Evolutionary conservation across 495 filamentous ascomycete genomes (phyloP), one percentile per base, ranked within the genome.

Genomic region (Elaphomyces granulatus): DNA sequence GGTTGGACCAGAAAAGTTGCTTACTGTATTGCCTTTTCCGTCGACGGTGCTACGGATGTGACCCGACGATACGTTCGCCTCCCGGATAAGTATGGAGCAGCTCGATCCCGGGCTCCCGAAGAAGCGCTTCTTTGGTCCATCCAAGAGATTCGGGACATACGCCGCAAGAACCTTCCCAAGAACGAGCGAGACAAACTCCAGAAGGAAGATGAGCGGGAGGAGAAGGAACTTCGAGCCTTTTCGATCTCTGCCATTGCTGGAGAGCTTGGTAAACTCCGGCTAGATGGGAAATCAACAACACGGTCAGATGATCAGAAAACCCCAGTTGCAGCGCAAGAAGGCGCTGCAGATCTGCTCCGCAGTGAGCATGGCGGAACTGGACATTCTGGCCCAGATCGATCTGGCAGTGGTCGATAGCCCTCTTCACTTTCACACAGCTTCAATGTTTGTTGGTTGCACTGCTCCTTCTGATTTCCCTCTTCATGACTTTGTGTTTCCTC

Each of bases 1-100:
- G 75, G 80, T 43, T 98, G 90, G 90, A 73, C 78, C 38, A 85
- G 87, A 58, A 88, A 92, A 61, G 78, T 96, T 63, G 82, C 84
- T 0, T 99, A 99, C 62, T 94, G 87, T 63, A 77, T 99, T 43
- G 90, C 90, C 30, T 99, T 99, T 58, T 92, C 85, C 28, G 83
- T 81, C 45, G 90, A 99, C 46, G 90, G 90, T 31, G 87, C 84
- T 20, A 87, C 81, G 41, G 90, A 99, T 56, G 90, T 99, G 18
- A 99, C 90, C 9, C 77, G 88, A 12, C 81, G 90, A 45, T 99
- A 99, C 50, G 85, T 94, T 20, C 86, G 87, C 45, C 87, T 82
- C 59, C 64, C 70, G n/a, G 58, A 68, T 18, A 77, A 77, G 45
- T 71, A 86, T 49, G 78, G 80, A n/a, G 59, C 71, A 9, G 73